Evolutionary conservation across 2,329 filamentous ascomycete genomes (phyloP).

Genomic region (Hypoxylon sp.): DNA sequence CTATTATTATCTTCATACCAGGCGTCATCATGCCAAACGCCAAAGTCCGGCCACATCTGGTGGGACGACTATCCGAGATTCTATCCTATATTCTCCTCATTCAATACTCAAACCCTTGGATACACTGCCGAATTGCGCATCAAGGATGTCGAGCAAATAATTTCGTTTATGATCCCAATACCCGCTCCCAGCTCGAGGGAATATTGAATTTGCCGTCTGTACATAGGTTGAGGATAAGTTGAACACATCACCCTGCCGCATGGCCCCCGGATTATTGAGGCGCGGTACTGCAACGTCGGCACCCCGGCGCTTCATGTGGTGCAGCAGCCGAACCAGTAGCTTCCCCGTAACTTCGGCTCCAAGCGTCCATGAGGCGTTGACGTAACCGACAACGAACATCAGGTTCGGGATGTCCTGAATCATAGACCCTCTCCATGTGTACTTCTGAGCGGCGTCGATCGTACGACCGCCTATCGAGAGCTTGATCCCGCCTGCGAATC

Average conservation of each 20-base stretch:
- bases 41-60: neutral
- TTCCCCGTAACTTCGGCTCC: conserved; percentile 70
- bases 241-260: conserved; percentile 39
- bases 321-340: conserved; percentile 65
- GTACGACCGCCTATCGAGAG: conserved; percentile 68
- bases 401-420: conserved; percentile 76
- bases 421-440: conserved; percentile 76
- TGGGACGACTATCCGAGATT: neutral
- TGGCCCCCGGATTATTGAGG: conserved; percentile 5
- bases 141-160: conserved; percentile 46
- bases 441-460: conserved; percentile 65
- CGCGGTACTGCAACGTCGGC: conserved; percentile 37
- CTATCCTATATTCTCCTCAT: neutral
- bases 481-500: conserved; percentile 67
- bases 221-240: conserved; percentile 60
- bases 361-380: conserved; percentile 76
- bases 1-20: neutral
- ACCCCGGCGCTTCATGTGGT: conserved; percentile 59
- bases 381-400: conserved; percentile 74
- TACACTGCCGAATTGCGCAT: conserved; percentile 46
- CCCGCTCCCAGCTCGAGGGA: conserved; percentile 57
- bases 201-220: conserved; percentile 53
- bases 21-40: neutral
- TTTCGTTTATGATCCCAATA: conserved; percentile 47
- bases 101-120: conserved; percentile 39